phyloP scores from a whole-genome alignment of 495 filamentous ascomycete species.

The Usnea hakonensis region DNA sequence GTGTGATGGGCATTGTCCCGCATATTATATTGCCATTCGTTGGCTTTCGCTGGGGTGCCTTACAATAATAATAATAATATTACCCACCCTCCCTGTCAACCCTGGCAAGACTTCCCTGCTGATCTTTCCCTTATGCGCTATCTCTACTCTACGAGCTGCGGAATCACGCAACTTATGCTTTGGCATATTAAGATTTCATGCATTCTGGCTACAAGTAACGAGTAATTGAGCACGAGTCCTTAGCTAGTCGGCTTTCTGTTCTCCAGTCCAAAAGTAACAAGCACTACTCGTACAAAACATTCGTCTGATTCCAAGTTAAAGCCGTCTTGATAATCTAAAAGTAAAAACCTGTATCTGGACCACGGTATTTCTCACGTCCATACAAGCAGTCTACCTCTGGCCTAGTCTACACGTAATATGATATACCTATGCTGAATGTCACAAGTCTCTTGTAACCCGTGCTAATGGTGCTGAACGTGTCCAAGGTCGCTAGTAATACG shows the following conservation, averaged over 20 bases:
- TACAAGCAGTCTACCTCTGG: not conserved
- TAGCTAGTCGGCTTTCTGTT: not conserved
- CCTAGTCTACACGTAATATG: not conserved
- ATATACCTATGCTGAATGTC: not conserved
- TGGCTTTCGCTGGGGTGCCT: not conserved
- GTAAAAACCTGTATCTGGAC: not conserved
- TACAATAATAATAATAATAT: too few species aligned
- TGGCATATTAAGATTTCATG: conserved; percentile 1
- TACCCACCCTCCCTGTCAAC: not conserved
- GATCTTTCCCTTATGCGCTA: conserved; percentile 8
- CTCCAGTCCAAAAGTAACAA: not conserved
- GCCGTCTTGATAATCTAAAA: not conserved
- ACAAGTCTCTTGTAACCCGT: not conserved
- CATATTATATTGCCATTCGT: not conserved
- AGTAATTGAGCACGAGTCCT: too few species aligned
- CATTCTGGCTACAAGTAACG: not conserved
- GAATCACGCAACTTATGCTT: conserved; percentile 6
- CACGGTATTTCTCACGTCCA: not conserved
- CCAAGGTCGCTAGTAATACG: not conserved
- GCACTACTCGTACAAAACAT: not conserved
- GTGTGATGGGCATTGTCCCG: conserved; percentile 5
- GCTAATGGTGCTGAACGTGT: not conserved
- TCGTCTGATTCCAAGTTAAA: not conserved
- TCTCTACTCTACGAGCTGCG: conserved; percentile 5
- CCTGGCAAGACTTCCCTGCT: conserved; percentile 9